A percentile compares a stretch with the other conserved stretches of the same genome.
Conservation (phyloP, 768 basidiomycete species). For the Tephrocybe sp. region DNA sequence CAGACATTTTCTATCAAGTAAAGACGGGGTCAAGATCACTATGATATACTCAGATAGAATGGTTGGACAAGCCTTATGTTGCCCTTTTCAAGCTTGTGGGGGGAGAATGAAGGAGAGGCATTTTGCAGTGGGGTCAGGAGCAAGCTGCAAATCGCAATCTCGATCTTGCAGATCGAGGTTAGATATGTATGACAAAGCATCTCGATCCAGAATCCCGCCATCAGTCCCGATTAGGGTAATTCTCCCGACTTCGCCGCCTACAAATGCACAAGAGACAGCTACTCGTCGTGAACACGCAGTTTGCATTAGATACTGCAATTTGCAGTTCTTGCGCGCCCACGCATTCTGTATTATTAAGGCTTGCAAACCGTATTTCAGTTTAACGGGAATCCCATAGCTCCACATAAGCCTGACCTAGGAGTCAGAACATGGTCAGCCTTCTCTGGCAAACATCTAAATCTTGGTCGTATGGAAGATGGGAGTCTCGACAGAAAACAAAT, state of each 20-base stretch:
- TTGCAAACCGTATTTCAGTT: slow-evolving; percentile 58
- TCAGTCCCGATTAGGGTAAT: not conserved
- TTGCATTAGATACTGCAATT: slow-evolving; percentile 22
- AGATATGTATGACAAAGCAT: not conserved
- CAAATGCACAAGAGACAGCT: too few species aligned
- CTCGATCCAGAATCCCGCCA: not conserved
- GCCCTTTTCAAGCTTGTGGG: too few species aligned
- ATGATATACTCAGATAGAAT: too few species aligned
- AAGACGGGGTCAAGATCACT: too few species aligned
- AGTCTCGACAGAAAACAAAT: slow-evolving; percentile 65
- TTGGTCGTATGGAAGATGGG: slow-evolving; percentile 57
- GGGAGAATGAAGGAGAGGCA: too few species aligned
- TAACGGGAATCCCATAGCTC: slow-evolving; percentile 49
- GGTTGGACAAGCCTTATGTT: too few species aligned
- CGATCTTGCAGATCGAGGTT: slow-evolving; percentile 1
- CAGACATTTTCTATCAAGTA: not conserved
- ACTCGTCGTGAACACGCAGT: slow-evolving; percentile 33
- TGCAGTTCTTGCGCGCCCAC: slow-evolving; percentile 55
- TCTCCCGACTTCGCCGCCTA: not conserved
- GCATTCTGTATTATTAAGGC: slow-evolving; percentile 59
- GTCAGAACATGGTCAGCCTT: slow-evolving; percentile 49
- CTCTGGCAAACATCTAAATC: slow-evolving; percentile 48
- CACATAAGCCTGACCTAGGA: slow-evolving; percentile 59
- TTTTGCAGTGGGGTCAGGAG: too few species aligned
- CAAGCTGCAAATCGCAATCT: too few species aligned